Evolutionary conservation across 176 grass and related monocot genomes (phyloP).

Genomic region (Tuctoria greenei): DNA sequence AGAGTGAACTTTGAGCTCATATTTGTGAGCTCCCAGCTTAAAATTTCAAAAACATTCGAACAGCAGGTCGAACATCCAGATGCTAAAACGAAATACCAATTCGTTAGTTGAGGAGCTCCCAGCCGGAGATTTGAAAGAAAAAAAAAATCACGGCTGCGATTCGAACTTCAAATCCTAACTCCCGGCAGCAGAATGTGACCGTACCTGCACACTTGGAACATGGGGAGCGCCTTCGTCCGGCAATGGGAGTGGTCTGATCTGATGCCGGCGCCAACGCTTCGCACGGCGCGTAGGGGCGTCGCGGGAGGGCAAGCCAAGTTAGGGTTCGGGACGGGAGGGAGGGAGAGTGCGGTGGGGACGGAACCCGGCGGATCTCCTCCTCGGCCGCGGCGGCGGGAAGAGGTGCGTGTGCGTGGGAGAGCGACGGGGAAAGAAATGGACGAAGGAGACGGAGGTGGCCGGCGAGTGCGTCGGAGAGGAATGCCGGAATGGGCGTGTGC

Average conservation of each 20-base stretch:
- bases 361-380: slow-evolving; percentile 10
- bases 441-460: neutral
- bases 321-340: neutral
- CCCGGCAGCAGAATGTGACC: neutral
- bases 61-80: neutral
- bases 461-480: neutral
- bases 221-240: neutral
- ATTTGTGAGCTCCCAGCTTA: too few relatives aligned
- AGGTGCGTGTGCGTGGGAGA: neutral
- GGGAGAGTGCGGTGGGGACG: neutral
- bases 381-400: neutral
- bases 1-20: neutral
- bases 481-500: too few relatives aligned
- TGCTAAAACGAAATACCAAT: neutral
- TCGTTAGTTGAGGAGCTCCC: neutral
- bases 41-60: neutral
- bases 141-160: neutral
- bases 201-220: slow-evolving; percentile 9
- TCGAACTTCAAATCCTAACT: neutral
- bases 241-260: slow-evolving; percentile 4
- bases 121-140: slow-evolving; percentile 1
- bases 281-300: neutral
- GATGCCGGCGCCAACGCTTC: neutral
- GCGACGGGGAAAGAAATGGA: neutral
- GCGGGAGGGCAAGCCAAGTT: neutral